A percentile compares a stretch with the other conserved stretches of the same genome.
Evolutionary conservation across 2,329 filamentous ascomycete genomes (phyloP).

Genomic region (Fusarium agapanthi): DNA sequence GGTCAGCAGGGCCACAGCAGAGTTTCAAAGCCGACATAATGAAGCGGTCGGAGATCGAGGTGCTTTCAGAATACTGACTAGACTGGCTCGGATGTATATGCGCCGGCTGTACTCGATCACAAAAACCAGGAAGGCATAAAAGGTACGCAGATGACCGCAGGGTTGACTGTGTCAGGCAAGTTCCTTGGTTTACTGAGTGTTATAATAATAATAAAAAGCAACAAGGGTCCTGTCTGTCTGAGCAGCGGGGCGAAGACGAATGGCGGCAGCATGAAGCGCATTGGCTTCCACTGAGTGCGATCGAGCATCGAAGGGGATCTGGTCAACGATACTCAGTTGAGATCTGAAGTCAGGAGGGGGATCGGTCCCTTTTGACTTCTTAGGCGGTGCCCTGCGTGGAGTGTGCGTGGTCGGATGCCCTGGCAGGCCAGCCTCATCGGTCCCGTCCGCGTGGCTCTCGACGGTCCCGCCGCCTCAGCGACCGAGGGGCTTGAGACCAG

Average conservation of each 20-base stretch:
- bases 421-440: conserved; percentile 37
- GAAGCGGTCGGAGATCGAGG: background rate
- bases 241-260: conserved; percentile 16
- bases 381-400: conserved; percentile 6
- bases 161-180: conserved; percentile 22
- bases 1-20: conserved; percentile 1
- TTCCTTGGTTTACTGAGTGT: conserved; percentile 23
- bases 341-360: conserved; percentile 40
- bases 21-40: conserved; percentile 14
- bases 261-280: conserved; percentile 14
- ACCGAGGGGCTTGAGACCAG: conserved; percentile 16
- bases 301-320: conserved; percentile 24
- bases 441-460: conserved; percentile 36
- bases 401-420: conserved; percentile 19
- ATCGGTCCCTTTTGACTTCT: conserved; percentile 34
- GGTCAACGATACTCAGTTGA: conserved; percentile 35
- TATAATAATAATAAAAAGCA: background rate
- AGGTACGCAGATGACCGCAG: conserved; percentile 16
- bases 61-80: conserved; percentile 17
- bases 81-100: background rate
- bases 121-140: background rate
- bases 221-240: conserved; percentile 27
- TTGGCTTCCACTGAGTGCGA: conserved; percentile 25
- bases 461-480: conserved; percentile 23
- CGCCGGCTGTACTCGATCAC: background rate